These are phyloP conservation scores for Saussurea involucrata DNA, from an alignment of 129 eudicot genomes.

Conservation along the genomic window DNA sequence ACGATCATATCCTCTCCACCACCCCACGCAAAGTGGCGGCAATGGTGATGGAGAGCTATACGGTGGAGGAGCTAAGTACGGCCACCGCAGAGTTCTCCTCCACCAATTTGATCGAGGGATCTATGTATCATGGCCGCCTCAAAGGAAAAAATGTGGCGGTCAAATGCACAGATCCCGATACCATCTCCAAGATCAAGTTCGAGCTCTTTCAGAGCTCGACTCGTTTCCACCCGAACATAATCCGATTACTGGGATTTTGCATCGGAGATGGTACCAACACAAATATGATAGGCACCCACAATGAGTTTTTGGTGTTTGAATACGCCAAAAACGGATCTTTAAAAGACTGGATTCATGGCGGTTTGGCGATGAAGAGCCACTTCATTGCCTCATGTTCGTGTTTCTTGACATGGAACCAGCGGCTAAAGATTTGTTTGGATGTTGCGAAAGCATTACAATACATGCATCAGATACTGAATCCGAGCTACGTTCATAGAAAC, in stretches of 20 bases:
- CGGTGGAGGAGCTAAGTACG: slow-evolving; percentile 51
- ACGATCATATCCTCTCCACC: slow-evolving; percentile 43
- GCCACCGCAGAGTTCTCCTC: slow-evolving; percentile 74
- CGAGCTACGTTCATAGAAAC: slow-evolving; percentile 58
- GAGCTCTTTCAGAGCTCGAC: slow-evolving; percentile 49
- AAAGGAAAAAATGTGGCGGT: slow-evolving; percentile 72
- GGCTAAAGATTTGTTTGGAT: slow-evolving; percentile 79
- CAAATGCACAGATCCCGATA: slow-evolving; percentile 35
- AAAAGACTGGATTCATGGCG: slow-evolving; percentile 96
- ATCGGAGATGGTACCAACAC: slow-evolving; percentile 14
- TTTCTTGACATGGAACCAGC: slow-evolving; percentile 82
- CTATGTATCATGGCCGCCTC: slow-evolving; percentile 73
- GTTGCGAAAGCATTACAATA: slow-evolving; percentile 75
- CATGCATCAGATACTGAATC: slow-evolving; percentile 73
- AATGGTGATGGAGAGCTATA: slow-evolving; percentile 53
- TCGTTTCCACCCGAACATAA: slow-evolving; percentile 66
- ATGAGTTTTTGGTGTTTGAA: slow-evolving; percentile 61
- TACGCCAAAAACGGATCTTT: slow-evolving; percentile 83
- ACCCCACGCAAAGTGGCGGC: slow-evolving; percentile 41
- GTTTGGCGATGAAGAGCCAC: slow-evolving; percentile 89
- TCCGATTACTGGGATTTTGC: slow-evolving; percentile 61
- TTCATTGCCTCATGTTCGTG: slow-evolving; percentile 81
- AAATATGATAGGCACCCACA: not conserved
- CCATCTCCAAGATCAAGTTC: slow-evolving; percentile 52
- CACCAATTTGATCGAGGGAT: slow-evolving; percentile 68